A percentile compares a stretch with the other conserved stretches of the same genome.
These are phyloP conservation scores for Limonium bicolor DNA, from an alignment of 148 eudicot species.

Conservation along the genomic window DNA sequence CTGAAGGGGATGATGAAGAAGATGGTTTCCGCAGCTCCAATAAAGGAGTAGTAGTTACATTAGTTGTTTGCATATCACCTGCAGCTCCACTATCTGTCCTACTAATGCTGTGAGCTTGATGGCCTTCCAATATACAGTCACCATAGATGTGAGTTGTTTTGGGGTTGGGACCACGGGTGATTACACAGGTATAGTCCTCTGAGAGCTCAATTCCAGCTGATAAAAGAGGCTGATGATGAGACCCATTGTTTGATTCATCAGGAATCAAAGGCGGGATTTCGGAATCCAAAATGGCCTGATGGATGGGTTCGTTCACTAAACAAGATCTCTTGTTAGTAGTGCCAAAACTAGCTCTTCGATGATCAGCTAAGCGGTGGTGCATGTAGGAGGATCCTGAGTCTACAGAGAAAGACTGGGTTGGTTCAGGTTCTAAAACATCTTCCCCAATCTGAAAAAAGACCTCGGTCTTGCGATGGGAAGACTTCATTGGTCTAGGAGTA, in stretches of 20 bases:
- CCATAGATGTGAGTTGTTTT: constrained; percentile 72
- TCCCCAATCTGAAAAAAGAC: constrained; percentile 60
- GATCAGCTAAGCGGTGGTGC: constrained; percentile 13
- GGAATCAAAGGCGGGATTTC: constrained; percentile 14
- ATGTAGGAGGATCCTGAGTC: constrained; percentile 41
- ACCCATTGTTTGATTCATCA: constrained; percentile 10
- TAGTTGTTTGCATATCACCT: constrained; percentile 18
- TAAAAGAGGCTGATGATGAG: constrained; percentile 36
- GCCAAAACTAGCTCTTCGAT: constrained; percentile 15
- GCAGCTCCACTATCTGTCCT: too few relatives aligned
- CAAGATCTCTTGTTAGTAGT: constrained; percentile 19
- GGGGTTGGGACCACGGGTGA: constrained; percentile 70
- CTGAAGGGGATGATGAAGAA: constrained; percentile 19
- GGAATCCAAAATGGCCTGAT: constrained; percentile 9
- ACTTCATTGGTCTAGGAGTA: constrained; percentile 16
- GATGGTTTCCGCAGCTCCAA: constrained; percentile 9
- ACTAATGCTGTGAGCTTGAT: too few relatives aligned
- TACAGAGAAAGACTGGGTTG: constrained; percentile 53
- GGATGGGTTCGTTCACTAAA: constrained; percentile 16
- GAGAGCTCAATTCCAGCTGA: constrained; percentile 85
- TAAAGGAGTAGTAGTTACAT: constrained; percentile 9
- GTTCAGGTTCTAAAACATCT: constrained; percentile 22
- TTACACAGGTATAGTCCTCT: constrained; percentile 93
- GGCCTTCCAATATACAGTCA: constrained; percentile 66
- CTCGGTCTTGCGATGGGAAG: constrained; percentile 41